Base-by-base conservation (phyloP, 768 basidiomycete genomes). In the Leccinum subtestaceum region DNA sequence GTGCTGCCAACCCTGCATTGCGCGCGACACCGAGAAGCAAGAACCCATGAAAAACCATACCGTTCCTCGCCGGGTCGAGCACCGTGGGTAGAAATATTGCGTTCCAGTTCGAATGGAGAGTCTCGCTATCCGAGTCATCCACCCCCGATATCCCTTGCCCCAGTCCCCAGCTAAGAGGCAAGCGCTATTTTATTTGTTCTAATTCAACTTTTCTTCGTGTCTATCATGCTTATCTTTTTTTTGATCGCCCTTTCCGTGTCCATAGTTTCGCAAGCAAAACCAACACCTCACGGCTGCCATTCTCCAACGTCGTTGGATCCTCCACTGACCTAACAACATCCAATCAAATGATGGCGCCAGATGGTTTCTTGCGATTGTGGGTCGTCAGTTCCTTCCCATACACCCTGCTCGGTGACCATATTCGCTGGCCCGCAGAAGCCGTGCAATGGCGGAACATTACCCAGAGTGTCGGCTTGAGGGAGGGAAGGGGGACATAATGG, bases 341-440 rank as follows among this genome's bases (percentile, higher is more conserved):
- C 7, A 81, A 81, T 64, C 64, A 59, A 21, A 52, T 62, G 31
- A 75, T 83, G 53, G 60, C 77, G 19, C 82, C 83, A 2, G 83
- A 84, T 73, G 80, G 82, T 19, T 82, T 80, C 59, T 62, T 61
- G 53, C 74, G 79, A 57, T 74, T 75, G 77, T 78, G 8, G 38
- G 7, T 70, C 58, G 9, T 40, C 49, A 40, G 34, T 7, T 27
- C 12, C 32, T 25, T 49, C 29, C 11, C 19, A 23, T 50, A 56
- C 32, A 62, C 23, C 19, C 13, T 31, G 5, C 5, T 11, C 15
- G 27, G 70, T 63, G 13, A 50, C 69, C 15, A 52, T 63, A 15
- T 57, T 81, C 34, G 75, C 78, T 31, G 76, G 72, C 54, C 83
- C 78, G 17, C 17, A 17, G 17, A 40, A 40, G 38, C 38, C 15